Evolutionary conservation across 768 basidiomycete genomes (phyloP), one percentile per base, ranked within the genome.

Genomic region (Lepiota venenata): DNA sequence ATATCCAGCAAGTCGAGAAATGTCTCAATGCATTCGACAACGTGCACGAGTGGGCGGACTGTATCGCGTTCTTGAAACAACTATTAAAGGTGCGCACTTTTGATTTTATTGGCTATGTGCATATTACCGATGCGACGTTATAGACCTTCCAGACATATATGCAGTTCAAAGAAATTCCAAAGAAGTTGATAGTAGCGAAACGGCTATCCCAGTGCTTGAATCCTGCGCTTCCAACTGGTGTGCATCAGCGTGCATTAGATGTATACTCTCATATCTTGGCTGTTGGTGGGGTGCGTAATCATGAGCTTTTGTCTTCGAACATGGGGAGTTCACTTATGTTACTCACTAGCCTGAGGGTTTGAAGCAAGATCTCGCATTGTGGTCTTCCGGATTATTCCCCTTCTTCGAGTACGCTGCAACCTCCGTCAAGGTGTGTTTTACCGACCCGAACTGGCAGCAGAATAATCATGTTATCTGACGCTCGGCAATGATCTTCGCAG

Each of bases 351-450:
- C 83, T 2, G 96, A 95, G 62, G 94, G 96, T 9, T 69, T 99
- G 40, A 81, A 81, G 58, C 80, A 83, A 40, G 97, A 99, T 71
- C 77, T 99, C 2, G 78, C 89, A 3, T 75, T 98, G 16, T 99
- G 97, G 97, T 93, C 93, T 0, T 87, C 93, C 3, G 97, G 97
- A 6, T 71, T 99, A 4, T 98, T 99, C 67, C 97, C 97, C 0
- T 98, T 98, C 82, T 98, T 98, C 63, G 93, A 98, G 71, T 98
- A 93, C 69, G 93, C 97, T 9, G 88, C 96, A n/a, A 98, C 95
- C n/a, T 94, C 94, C 16, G 94, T 98, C 55, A 93, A 93, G 80
- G 93, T 90, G 59, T 47, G 71, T 55, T 25, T 39, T 47, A 29
- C 20, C 10, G 12, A 21, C 18, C 16, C 36, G 12, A 22, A 21